Evolutionary conservation across 805 yeast genomes (phyloP), one percentile per base, ranked within the genome.

Genomic region (Kregervanrija delftensis): DNA sequence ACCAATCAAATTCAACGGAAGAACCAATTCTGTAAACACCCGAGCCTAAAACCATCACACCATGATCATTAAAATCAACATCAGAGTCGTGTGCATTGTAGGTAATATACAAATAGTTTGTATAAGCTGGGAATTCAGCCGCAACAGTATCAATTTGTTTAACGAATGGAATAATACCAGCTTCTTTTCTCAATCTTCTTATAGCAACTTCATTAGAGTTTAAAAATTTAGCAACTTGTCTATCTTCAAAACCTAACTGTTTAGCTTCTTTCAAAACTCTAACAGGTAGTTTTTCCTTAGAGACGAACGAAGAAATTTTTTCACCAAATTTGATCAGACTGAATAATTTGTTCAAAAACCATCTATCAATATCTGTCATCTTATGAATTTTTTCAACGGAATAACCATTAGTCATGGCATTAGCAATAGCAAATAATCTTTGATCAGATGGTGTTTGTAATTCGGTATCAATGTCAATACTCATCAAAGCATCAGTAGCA

Each of bases 1-100:
- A 91, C 97, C 98, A 91, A 71, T 91, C 99, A 63, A 91, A 91
- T 69, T 91, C 99, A 50, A 91, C 99, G 30, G 98, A 91, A 5
- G 98, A 93, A 58, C 99, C 99, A 63, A 91, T 91, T 72, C 99
- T 82, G 77, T 91, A 91, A 38, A 93, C 99, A 76, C 99, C 99
- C 4, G 97, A 89, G 54, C 98, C 98, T 48, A 91, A 74, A 37
- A 91, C 99, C 86, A 91, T 86, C 42, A 86, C 83, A 65, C 97
- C 97, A 52, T 89, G 81, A 53, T 91, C 97, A 54, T 89, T 81
- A 61, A 91, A 93, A n/a, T 72, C 63, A 49, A 93, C 79, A 68
- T 91, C 99, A 54, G 85, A 83, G 33, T 84, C 69, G 55, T 86
- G 89, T 40, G 96, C 98, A 61, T 87, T 90, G 72, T 93, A 91